Base-by-base conservation (phyloP, 352 stramenopile genomes). In the Phytopythium sindhum region DNA sequence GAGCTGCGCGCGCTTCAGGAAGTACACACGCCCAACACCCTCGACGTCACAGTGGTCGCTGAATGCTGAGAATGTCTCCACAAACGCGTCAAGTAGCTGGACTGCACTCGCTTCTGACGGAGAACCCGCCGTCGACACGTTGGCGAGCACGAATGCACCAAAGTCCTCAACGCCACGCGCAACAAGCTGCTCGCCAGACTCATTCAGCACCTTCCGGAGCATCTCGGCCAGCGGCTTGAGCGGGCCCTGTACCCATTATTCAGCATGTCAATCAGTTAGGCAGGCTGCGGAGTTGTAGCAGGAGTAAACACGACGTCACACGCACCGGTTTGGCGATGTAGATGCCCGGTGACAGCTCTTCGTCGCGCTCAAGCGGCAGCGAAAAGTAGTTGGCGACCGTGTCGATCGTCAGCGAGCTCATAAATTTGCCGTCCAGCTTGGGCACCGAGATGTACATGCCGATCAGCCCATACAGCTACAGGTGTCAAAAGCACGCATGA, bases 401-500 rank as follows among this genome's bases (percentile, higher is more conserved):
- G 54, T 94, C 83, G 31, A 94, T 69, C 62, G 69, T 85, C 59
- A 94, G 61, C 64, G 72, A 73, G 57, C 73, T 60, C 57, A 92
- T 58, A 74, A 86, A 91, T 61, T 74, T 67, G 26, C 72, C 77
- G 57, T 84, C 65, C n/a, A 93, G 66, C 41, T 77, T 78, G n/a
- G 82, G 81, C 44, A 77, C 77, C 3, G 81, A 90, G 41, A 93
- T 93, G 81, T 90, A 93, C 76, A 93, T 90, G 60, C 85, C 85
- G 47, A 93, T 76, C n/a, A 91, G 63, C n/a, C 85, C 85, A 61
- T 89, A 93, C 60, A 89, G 66, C 85, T 93, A 62, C 29, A 67
- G 19, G 7, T 26, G 19, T 26, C 21, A n/a, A n/a, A 21, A 42
- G 19, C 29, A 47, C 14, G 4, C 21, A 39, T 19, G n/a, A 0